Evolutionary conservation across 495 filamentous ascomycete genomes (phyloP).

Genomic region (Chaetomium tenue): DNA sequence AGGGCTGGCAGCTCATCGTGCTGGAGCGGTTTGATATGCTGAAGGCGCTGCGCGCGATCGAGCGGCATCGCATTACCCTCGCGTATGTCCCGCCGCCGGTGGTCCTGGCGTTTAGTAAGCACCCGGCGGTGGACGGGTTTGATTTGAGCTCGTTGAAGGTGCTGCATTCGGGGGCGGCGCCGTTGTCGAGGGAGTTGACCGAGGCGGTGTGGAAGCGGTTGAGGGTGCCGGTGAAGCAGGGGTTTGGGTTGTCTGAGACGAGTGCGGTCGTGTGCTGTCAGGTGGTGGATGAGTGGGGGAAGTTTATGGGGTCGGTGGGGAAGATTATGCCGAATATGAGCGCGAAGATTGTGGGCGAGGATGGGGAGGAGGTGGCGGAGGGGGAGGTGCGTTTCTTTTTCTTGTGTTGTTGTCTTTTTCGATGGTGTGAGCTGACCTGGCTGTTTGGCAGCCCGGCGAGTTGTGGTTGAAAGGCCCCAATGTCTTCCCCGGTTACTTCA

Average conservation of each 20-base stretch:
- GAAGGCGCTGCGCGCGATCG: conserved; percentile 70
- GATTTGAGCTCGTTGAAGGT: conserved; percentile 76
- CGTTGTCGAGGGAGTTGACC: conserved; percentile 78
- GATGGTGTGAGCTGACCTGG: not conserved
- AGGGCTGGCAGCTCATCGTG: conserved; percentile 67
- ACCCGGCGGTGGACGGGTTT: conserved; percentile 72
- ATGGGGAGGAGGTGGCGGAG: conserved; percentile 57
- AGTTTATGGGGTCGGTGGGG: conserved; percentile 76
- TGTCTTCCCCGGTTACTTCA: conserved; percentile 75
- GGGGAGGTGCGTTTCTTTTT: conserved; percentile 40
- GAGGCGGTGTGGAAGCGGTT: conserved; percentile 73
- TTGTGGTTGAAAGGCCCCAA: conserved; percentile 77
- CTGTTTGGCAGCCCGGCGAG: conserved; percentile 55
- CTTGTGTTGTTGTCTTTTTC: not conserved
- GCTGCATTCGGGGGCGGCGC: conserved; percentile 88
- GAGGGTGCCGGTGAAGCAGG: conserved; percentile 66
- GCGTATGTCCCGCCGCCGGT: conserved; percentile 84
- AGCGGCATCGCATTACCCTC: conserved; percentile 72
- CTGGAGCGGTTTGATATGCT: conserved; percentile 85
- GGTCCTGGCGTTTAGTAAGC: conserved; percentile 74
- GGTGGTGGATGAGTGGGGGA: conserved; percentile 74
- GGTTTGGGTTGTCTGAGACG: conserved; percentile 57
- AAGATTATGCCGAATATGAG: conserved; percentile 76
- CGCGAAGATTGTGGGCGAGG: conserved; percentile 72
- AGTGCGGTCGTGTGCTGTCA: conserved; percentile 56